Percentiles rank a stretch among this genome's conserved stretches.
phyloP scores from a whole-genome alignment of 768 basidiomycete species.

The Dentipellis sp. region DNA sequence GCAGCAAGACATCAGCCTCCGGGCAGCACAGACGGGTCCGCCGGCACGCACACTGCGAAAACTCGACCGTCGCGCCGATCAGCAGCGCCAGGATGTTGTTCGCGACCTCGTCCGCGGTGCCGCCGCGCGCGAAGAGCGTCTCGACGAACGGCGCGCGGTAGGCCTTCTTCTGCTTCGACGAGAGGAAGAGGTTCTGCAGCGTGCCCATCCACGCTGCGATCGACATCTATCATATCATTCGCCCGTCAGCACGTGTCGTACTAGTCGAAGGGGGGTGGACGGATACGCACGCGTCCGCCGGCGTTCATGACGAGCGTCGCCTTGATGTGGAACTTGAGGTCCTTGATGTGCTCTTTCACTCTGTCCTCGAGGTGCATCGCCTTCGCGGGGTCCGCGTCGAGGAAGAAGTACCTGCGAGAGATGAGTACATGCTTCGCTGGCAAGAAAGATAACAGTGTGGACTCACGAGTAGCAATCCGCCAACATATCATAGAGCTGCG shows the following conservation, averaged over 20 bases:
- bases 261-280: background rate
- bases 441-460: no score
- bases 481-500: constrained; percentile 53
- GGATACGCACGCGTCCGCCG: constrained; percentile 31
- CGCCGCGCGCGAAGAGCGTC: constrained; percentile 48
- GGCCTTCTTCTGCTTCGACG: constrained; percentile 28
- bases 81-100: constrained; percentile 67
- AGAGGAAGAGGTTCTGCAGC: constrained; percentile 37
- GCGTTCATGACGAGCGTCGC: constrained; percentile 30
- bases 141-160: constrained; percentile 37
- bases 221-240: constrained; percentile 18
- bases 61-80: constrained; percentile 56
- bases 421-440: background rate
- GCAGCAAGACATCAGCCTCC: background rate
- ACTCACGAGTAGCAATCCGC: constrained; percentile 64
- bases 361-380: constrained; percentile 45
- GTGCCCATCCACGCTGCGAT: constrained; percentile 35
- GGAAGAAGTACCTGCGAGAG: constrained; percentile 59
- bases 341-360: constrained; percentile 41
- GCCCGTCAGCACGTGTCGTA: background rate
- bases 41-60: constrained; percentile 47
- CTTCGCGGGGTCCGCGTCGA: constrained; percentile 54
- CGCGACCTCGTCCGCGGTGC: constrained; percentile 50
- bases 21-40: constrained; percentile 3
- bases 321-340: constrained; percentile 51